These are phyloP conservation scores for Wickerhamomyces bovis DNA, from an alignment of 805 yeast species.

Conservation along the genomic window DNA sequence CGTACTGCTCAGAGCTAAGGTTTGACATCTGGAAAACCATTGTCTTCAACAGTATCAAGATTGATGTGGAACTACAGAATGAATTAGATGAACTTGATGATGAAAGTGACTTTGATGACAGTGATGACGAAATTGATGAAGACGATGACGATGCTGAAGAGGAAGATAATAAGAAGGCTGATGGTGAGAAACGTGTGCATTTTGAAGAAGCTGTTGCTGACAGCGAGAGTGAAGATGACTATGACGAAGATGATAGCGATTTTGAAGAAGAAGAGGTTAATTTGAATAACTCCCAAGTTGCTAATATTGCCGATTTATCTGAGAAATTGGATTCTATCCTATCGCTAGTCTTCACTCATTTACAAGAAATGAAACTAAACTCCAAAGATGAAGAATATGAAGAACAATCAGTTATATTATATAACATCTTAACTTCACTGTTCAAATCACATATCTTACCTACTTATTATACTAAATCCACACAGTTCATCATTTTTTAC, in stretches of 20 bases:
- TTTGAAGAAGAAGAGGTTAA: slow-evolving; percentile 33
- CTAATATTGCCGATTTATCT: slow-evolving; percentile 47
- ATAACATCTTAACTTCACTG: slow-evolving; percentile 65
- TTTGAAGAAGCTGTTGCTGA: slow-evolving; percentile 10
- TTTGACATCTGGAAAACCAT: slow-evolving; percentile 74
- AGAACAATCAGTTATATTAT: slow-evolving; percentile 54
- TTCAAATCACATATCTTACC: slow-evolving; percentile 83
- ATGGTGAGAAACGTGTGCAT: slow-evolving; percentile 17
- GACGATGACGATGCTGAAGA: slow-evolving; percentile 18
- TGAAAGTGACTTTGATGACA: slow-evolving; percentile 27
- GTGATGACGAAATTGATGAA: slow-evolving; percentile 26
- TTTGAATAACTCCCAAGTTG: slow-evolving; percentile 21
- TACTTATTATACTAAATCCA: slow-evolving; percentile 84
- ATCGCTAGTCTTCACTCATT: slow-evolving; percentile 45
- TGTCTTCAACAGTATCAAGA: slow-evolving; percentile 71
- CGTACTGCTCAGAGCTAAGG: slow-evolving; percentile 73
- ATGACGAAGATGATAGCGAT: slow-evolving; percentile 24
- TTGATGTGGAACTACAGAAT: slow-evolving; percentile 90
- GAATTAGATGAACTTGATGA: slow-evolving; percentile 75
- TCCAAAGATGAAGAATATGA: slow-evolving; percentile 50
- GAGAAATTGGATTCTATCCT: slow-evolving; percentile 70
- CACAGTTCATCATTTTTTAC: slow-evolving; percentile 79
- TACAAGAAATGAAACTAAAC: slow-evolving; percentile 28
- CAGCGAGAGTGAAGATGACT: slow-evolving; percentile 24
- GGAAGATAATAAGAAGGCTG: slow-evolving; percentile 9